These are phyloP conservation scores for Umbellularia californica DNA, from an alignment of 164 flowering plant genomes.

Conservation along the genomic window DNA sequence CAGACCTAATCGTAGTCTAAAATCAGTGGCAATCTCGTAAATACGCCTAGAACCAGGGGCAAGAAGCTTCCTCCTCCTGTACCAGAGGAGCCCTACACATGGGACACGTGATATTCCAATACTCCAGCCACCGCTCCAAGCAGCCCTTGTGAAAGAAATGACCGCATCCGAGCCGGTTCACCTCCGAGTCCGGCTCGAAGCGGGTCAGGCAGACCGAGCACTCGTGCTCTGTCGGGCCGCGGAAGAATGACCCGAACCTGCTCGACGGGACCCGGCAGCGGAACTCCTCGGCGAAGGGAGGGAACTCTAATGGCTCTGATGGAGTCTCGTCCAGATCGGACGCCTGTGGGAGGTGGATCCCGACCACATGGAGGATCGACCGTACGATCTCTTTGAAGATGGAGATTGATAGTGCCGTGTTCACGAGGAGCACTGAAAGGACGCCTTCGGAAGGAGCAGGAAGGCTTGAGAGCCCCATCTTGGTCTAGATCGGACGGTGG, in stretches of 20 bases:
- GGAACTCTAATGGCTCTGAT: constrained; percentile 23
- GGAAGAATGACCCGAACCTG: constrained; percentile 23
- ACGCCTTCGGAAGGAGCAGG: constrained; percentile 69
- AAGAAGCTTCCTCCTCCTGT: constrained; percentile 26
- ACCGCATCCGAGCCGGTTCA: constrained; percentile 52
- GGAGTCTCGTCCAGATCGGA: constrained; percentile 17
- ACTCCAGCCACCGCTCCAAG: constrained; percentile 62
- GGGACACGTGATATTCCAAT: constrained; percentile 62
- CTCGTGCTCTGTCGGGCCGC: constrained; percentile 28
- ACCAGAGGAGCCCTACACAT: constrained; percentile 53
- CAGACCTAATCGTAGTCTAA: not conserved
- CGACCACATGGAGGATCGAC: constrained; percentile 43
- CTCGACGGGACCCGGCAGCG: constrained; percentile 34
- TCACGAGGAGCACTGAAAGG: constrained; percentile 52
- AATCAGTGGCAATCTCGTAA: not conserved
- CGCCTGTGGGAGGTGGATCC: not conserved
- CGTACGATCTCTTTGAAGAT: constrained; percentile 52
- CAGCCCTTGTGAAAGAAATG: constrained; percentile 57
- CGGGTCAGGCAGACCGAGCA: constrained; percentile 56
- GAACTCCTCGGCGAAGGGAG: constrained; percentile 40
- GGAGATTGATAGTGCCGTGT: constrained; percentile 61
- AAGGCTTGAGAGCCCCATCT: constrained; percentile 65
- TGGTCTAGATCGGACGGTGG: not conserved
- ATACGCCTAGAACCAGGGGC: constrained; percentile 8
- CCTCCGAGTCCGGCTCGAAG: constrained; percentile 48